phyloP scores from a whole-genome alignment of 805 yeast genomes.

The Candida stauntonica region DNA sequence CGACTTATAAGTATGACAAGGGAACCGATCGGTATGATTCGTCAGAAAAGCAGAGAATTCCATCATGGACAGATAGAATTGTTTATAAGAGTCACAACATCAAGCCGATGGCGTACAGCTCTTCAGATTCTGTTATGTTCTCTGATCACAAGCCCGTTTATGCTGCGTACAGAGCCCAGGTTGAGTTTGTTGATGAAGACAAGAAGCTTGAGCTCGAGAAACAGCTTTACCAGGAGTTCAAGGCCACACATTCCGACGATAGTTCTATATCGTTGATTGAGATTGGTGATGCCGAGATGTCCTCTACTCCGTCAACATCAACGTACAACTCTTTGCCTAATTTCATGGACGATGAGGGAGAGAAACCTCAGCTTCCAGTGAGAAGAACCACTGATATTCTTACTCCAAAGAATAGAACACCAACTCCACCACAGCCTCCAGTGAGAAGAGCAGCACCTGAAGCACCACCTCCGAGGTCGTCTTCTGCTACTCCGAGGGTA shows the following conservation, averaged over 20 bases:
- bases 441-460: conserved; percentile 10
- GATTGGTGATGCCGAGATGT: conserved; percentile 9
- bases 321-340: conserved; percentile 10
- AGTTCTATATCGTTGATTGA: conserved; percentile 23
- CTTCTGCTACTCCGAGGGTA: conserved; percentile 8
- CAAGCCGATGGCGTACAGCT: conserved; percentile 63
- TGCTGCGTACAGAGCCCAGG: conserved; percentile 66
- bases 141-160: conserved; percentile 95
- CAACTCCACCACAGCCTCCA: conserved; percentile 17
- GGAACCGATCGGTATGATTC: conserved; percentile 79
- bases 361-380: conserved; percentile 18
- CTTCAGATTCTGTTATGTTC: conserved; percentile 51
- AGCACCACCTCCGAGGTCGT: conserved; percentile 17
- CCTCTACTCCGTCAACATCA: neutral
- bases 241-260: conserved; percentile 33
- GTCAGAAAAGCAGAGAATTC: conserved; percentile 87
- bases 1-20: conserved; percentile 90
- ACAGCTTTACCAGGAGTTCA: conserved; percentile 56
- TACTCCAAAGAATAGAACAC: conserved; percentile 21
- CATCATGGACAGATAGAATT: conserved; percentile 95
- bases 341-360: conserved; percentile 20
- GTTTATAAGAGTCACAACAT: conserved; percentile 27
- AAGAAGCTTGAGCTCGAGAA: conserved; percentile 50
- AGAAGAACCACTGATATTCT: conserved; percentile 14
- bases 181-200: conserved; percentile 64